Base-by-base conservation (phyloP, 257 asterid genomes). In the Gardenia jasminoides region DNA sequence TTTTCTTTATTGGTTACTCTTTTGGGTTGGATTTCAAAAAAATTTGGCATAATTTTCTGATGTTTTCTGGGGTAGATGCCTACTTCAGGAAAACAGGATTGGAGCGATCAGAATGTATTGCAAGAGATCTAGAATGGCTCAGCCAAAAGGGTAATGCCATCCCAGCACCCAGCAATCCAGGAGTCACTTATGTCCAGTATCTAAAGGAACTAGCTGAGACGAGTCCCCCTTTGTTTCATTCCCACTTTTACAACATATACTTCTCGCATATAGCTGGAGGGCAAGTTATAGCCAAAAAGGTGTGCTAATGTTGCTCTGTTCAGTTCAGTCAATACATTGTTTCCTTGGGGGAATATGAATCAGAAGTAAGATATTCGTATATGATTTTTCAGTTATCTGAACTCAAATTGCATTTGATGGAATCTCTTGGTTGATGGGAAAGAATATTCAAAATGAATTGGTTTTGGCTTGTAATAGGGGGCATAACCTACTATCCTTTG, bases 221-320 rank as follows among this genome's bases (percentile, higher is more conserved):
- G 79, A 89, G 88, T 71, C 98, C 97, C 46, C 91, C 93, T 7
- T 74, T 90, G 73, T 95, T 95, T 80, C 93, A 93, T 71, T 78
- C 89, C 84, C 98, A 95, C 78, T 93, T 93, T 47, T 95, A 95
- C 89, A 95, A 95, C 83, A 90, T 95, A 62, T 92, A 95, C 86
- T 95, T 93, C 89, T 88, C 98, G 39, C 97, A 93, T 85, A 89
- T 95, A 50, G 89, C 96, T 10, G 99, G 97, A 72, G 98, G 98
- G 79, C 98, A 93, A 85, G 91, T 93, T 66, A 89, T 95, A 61
- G 87, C 94, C 77, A 91, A 87, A 83, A 89, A 91, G 99, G 99
- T 94, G 81, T 58, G 74, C 20, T 26, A 69, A n/a, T 69, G 47
- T 17, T 78, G 59, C 65, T 44, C 64, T n/a, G 24, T 80, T 48